Percentiles rank a stretch among this genome's conserved stretches.
Conservation (phyloP, 2,329 filamentous ascomycete species). For the Chalaropsis ovoidea region DNA sequence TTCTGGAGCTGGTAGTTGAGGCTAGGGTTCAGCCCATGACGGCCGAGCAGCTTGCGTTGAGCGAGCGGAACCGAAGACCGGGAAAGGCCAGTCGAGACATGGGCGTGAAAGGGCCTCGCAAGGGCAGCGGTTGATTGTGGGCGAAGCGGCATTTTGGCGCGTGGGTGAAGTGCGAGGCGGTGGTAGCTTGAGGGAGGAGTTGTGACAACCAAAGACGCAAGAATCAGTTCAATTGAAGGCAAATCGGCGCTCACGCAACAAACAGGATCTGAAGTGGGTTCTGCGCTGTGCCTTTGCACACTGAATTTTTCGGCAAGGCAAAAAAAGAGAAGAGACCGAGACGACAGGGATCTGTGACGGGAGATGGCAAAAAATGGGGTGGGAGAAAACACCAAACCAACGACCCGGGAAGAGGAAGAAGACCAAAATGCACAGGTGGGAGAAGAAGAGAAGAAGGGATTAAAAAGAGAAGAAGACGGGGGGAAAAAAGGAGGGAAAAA, state of each 20-base stretch:
- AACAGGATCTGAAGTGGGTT: constrained; percentile 10
- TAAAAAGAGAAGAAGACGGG: not conserved
- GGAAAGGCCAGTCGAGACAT: constrained; percentile 14
- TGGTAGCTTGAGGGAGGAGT: constrained; percentile 1
- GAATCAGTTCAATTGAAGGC: constrained; percentile 16
- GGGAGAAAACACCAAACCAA: not conserved
- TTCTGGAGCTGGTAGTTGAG: constrained; percentile 24
- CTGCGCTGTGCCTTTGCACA: not conserved
- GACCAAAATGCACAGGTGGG: not conserved
- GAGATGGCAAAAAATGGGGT: not conserved
- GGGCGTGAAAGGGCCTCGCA: constrained; percentile 17
- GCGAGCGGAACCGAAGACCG: constrained; percentile 17
- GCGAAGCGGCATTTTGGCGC: constrained; percentile 20
- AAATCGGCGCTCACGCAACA: constrained; percentile 15
- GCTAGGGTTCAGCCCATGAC: constrained; percentile 19
- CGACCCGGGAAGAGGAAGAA: not conserved
- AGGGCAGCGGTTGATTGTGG: constrained; percentile 20
- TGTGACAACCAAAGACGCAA: constrained; percentile 19
- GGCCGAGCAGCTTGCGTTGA: constrained; percentile 19
- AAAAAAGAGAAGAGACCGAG: constrained; percentile 1
- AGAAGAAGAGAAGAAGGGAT: not conserved
- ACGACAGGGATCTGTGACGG: constrained; percentile 10
- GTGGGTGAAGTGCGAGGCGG: constrained; percentile 10
- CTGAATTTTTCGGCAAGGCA: constrained; percentile 18
- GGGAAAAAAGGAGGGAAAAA: not conserved